Evolutionary conservation across 2,329 filamentous ascomycete genomes (phyloP).

Genomic region (Cordyceps cicadae): DNA sequence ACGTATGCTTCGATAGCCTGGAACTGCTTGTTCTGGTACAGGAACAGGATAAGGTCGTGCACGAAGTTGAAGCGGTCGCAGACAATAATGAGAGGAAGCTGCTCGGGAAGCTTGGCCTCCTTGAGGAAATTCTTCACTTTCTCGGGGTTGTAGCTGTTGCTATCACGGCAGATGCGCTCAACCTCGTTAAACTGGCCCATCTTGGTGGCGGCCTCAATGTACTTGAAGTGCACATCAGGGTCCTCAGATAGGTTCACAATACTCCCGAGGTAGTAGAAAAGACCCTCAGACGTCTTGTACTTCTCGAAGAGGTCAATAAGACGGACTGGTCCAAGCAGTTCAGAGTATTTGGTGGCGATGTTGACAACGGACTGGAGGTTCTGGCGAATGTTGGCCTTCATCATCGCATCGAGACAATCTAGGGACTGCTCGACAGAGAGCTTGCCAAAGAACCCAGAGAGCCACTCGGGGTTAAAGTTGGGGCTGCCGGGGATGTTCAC

Average conservation of each 20-base stretch:
- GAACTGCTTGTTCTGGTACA: conserved; percentile 99
- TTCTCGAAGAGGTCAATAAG: conserved; percentile 95
- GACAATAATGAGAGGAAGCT: conserved; percentile 93
- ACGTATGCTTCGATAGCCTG: conserved; percentile 98
- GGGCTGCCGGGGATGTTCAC: conserved; percentile 74
- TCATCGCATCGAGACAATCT: conserved; percentile 92
- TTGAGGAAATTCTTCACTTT: conserved; percentile 99
- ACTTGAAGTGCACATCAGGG: conserved; percentile 96
- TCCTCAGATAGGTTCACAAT: conserved; percentile 82
- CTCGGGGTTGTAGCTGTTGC: conserved; percentile 80
- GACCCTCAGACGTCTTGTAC: conserved; percentile 91
- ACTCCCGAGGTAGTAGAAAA: conserved; percentile 97
- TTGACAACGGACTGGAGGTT: conserved; percentile 93
- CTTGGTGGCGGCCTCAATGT: conserved; percentile 91
- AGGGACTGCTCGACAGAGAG: conserved; percentile 92
- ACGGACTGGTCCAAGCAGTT: conserved; percentile 77
- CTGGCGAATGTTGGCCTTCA: conserved; percentile 92
- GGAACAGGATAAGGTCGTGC: conserved; percentile 88
- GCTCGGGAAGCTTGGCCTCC: conserved; percentile 84
- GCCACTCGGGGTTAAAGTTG: conserved; percentile 81
- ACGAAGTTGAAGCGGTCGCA: conserved; percentile 99
- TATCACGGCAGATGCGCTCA: conserved; percentile 93
- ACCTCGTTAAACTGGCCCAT: conserved; percentile 94
- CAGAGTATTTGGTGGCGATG: conserved; percentile 95
- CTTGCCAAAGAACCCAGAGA: conserved; percentile 86